Conservation (phyloP, 257 asterid genomes). For the Rauvolfia tetraphylla region DNA sequence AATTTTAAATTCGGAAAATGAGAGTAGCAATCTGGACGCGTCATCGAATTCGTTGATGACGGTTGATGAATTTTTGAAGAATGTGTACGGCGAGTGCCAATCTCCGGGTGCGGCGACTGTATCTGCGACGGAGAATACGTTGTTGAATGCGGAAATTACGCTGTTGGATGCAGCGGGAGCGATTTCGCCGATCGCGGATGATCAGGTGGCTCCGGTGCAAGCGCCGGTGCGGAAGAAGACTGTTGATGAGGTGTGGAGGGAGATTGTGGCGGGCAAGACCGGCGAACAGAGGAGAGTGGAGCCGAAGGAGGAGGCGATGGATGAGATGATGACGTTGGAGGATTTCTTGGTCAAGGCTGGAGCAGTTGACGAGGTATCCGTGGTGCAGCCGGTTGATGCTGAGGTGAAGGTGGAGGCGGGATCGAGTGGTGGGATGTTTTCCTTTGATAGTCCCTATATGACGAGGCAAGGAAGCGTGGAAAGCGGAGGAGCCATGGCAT, state of each 20-base stretch:
- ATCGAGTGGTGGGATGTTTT: slow-evolving; percentile 33
- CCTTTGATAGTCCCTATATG: slow-evolving; percentile 28
- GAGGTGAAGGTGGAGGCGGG: slow-evolving; percentile 35
- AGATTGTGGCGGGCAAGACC: slow-evolving; percentile 77
- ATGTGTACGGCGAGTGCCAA: slow-evolving; percentile 18
- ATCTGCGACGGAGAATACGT: slow-evolving; percentile 22
- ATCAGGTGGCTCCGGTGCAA: slow-evolving; percentile 26
- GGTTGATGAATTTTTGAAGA: slow-evolving; percentile 20
- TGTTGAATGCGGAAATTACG: slow-evolving; percentile 46
- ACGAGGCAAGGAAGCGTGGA: slow-evolving; percentile 28
- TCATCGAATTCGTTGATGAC: slow-evolving; percentile 15
- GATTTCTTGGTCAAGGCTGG: slow-evolving; percentile 77
- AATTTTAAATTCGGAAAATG: slow-evolving; percentile 2
- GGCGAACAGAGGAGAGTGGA: slow-evolving; percentile 28
- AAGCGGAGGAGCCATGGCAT: slow-evolving; percentile 18
- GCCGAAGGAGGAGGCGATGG: slow-evolving; percentile 39
- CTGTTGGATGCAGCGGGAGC: slow-evolving; percentile 51
- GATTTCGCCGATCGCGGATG: slow-evolving; percentile 39
- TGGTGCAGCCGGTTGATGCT: slow-evolving; percentile 12
- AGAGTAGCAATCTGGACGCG: slow-evolving; percentile 14
- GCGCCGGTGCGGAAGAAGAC: slow-evolving; percentile 53
- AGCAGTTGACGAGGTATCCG: slow-evolving; percentile 49
- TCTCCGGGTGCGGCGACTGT: slow-evolving; percentile 14
- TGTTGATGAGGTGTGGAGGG: slow-evolving; percentile 96
- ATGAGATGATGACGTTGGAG: slow-evolving; percentile 88